phyloP scores from a whole-genome alignment of 768 basidiomycete genomes.

The Dentipellis sp. region DNA sequence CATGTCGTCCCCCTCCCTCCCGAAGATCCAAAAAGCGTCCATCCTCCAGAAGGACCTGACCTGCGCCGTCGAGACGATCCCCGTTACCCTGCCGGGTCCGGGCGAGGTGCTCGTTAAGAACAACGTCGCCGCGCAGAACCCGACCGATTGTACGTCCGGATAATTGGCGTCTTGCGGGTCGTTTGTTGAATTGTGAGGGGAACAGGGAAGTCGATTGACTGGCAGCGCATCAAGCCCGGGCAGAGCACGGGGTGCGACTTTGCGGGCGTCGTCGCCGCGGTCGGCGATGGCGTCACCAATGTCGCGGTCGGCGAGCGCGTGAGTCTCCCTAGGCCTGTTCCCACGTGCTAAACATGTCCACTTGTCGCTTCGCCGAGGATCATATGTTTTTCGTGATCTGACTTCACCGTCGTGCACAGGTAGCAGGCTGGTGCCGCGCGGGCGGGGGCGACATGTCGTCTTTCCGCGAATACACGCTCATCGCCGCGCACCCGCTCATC shows the following conservation, averaged over 20 bases:
- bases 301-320: neutral
- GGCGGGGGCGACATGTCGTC: neutral
- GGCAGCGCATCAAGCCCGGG: neutral
- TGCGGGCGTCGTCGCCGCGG: neutral
- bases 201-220: neutral
- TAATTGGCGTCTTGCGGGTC: neutral
- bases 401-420: neutral
- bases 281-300: neutral
- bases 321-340: neutral
- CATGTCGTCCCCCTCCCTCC: neutral
- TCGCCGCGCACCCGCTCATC: neutral
- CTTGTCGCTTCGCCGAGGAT: no score
- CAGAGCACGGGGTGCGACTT: neutral
- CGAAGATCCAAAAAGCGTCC: neutral
- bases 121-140: neutral
- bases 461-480: neutral
- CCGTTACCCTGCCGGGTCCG: neutral
- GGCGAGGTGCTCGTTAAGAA: neutral
- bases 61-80: neutral
- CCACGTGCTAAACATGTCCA: neutral
- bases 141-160: neutral
- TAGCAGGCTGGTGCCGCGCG: neutral
- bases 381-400: no score
- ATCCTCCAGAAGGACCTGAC: neutral
- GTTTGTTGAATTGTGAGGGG: neutral